Evolutionary conservation across 805 yeast species (phyloP), one percentile per base, ranked within the genome.

Genomic region (Yarrowia sp.): DNA sequence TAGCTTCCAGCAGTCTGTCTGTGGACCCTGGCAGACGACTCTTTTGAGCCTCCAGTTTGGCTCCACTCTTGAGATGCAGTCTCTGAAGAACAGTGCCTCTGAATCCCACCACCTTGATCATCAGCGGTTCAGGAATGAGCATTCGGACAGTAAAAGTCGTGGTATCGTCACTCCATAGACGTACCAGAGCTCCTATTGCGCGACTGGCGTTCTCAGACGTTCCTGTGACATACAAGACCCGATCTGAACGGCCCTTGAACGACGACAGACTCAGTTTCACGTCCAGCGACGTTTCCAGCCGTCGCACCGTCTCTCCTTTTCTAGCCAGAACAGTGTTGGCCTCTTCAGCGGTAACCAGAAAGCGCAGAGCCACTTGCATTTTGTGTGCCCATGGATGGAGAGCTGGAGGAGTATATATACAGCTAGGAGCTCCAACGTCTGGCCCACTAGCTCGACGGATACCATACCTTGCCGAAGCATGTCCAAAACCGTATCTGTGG

Each of bases 61-160:
- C 58, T 53, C 58, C 58, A 19, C 58, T 53, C 12, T 53, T 53
- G 12, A 53, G 3, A 14, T 53, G 58, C 2, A 53, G 58, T 36
- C 58, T n/a, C 8, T 53, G 16, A 4, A 53, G 43, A 16, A 16
- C 16, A 5, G 58, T 53, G 15, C 58, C 58, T 16, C 58, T 15
- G 12, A 36, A 53, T 1, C 58, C 58, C 3, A 53, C 58, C 32
- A 53, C 58, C 19, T 53, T 53, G 32, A 53, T 53, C 58, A 53
- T 53, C n/a, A 53, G 58, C 15, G 58, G 58, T 12, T 53, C 58
- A 0, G 58, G 58, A 12, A 53, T 53, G 58, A 53, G 58, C 58
- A 36, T 53, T 11, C 43, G 11, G 22, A 53, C 58, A 2, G 43
- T 12, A 10, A 38, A 53, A 1, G 32, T 1, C 1, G 15, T 19